Evolutionary conservation across 2,329 filamentous ascomycete species (phyloP).

Genomic region (Fusarium sp.): DNA sequence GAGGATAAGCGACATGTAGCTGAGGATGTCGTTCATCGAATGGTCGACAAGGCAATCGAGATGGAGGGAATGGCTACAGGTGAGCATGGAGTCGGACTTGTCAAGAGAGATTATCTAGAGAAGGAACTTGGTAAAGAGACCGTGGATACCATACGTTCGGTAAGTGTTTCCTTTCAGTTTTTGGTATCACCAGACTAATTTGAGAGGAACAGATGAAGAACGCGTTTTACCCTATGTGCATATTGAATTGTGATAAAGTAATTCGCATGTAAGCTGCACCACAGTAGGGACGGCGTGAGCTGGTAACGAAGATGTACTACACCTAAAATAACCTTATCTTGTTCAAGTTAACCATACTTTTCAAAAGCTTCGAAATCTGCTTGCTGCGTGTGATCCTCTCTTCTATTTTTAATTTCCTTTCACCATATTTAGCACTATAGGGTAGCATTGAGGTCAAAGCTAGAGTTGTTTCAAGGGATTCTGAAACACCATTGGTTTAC

Average conservation of each 20-base stretch:
- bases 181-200: not conserved
- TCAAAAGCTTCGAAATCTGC: no score
- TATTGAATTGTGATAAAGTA: slow-evolving; percentile 56
- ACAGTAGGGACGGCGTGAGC: no score
- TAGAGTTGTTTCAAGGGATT: no score
- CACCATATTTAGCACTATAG: no score
- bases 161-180: not conserved
- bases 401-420: no score
- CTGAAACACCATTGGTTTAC: no score
- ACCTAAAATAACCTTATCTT: no score
- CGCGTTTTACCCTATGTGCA: slow-evolving; percentile 68
- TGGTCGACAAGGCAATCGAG: slow-evolving; percentile 75
- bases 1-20: slow-evolving; percentile 3
- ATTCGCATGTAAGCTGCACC: slow-evolving; percentile 17
- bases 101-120: slow-evolving; percentile 67
- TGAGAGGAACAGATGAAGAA: slow-evolving; percentile 61
- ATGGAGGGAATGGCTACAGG: slow-evolving; percentile 77
- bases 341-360: no score
- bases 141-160: slow-evolving; percentile 65
- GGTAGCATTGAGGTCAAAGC: no score
- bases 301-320: no score
- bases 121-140: slow-evolving; percentile 67
- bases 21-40: slow-evolving; percentile 63
- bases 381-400: no score
- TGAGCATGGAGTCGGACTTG: slow-evolving; percentile 72